A percentile compares a stretch with the other conserved stretches of the same genome.
These are phyloP conservation scores for Xanthoceras sorbifolium DNA, from an alignment of 345 rosid species.

Conservation along the genomic window DNA sequence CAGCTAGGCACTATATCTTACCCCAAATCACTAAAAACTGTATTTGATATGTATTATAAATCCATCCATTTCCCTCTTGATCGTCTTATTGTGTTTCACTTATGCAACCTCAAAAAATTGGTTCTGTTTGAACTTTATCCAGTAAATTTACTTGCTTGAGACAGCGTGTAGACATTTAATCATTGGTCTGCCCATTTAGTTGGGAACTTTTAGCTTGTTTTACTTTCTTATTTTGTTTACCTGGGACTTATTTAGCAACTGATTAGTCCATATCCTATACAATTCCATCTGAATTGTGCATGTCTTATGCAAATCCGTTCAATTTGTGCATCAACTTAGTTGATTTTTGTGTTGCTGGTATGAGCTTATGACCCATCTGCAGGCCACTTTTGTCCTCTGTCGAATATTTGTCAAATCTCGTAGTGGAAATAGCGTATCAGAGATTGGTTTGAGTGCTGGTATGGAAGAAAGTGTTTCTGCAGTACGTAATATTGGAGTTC, in stretches of 20 bases:
- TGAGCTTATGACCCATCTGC: conserved; percentile 21
- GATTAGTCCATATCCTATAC: neutral
- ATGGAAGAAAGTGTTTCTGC: conserved; percentile 48
- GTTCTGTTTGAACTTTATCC: neutral
- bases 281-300: neutral
- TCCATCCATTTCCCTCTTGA: neutral
- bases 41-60: neutral
- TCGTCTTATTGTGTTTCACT: neutral
- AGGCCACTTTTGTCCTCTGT: conserved; percentile 57
- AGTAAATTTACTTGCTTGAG: neutral
- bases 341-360: neutral
- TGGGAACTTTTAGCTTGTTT: conserved; percentile 4
- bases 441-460: conserved; percentile 36
- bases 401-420: conserved; percentile 45
- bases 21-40: neutral
- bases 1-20: neutral
- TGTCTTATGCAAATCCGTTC: conserved; percentile 4
- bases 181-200: neutral
- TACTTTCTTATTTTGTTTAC: neutral
- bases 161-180: neutral
- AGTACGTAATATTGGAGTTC: conserved; percentile 36
- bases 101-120: conserved; percentile 6
- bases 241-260: neutral
- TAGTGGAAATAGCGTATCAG: conserved; percentile 35
- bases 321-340: conserved; percentile 6